Conservation (phyloP, 495 filamentous ascomycete species). For the Cercophora newfieldiana region DNA sequence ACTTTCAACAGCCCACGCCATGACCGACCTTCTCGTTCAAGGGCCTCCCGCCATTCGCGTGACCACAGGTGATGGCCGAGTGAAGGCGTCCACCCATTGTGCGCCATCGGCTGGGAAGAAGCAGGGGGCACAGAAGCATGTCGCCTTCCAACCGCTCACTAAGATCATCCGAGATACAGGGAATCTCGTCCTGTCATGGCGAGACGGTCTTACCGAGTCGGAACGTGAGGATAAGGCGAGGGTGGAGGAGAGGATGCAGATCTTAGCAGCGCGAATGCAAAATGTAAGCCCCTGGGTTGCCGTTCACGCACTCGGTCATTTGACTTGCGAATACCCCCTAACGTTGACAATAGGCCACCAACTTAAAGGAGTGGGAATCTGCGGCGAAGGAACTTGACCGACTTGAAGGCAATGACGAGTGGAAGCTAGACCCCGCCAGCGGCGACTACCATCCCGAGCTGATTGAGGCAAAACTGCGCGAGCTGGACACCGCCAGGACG, state of each 20-base stretch:
- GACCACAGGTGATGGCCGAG: constrained; percentile 11
- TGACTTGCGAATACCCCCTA: neutral
- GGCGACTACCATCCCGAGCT: constrained; percentile 70
- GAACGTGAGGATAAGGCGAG: constrained; percentile 52
- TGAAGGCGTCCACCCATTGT: constrained; percentile 1
- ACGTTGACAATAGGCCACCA: constrained; percentile 52
- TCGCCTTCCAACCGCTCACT: constrained; percentile 21
- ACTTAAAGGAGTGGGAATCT: constrained; percentile 62
- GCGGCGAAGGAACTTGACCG: constrained; percentile 77
- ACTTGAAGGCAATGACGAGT: constrained; percentile 76
- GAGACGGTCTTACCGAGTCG: constrained; percentile 57
- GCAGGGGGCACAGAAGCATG: constrained; percentile 11
- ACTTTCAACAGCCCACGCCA: constrained; percentile 3
- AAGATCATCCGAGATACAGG: constrained; percentile 35
- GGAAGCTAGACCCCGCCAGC: constrained; percentile 63
- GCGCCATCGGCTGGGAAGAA: constrained; percentile 17
- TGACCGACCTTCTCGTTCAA: constrained; percentile 31
- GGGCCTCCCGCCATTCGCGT: constrained; percentile 19
- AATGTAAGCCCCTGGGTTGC: constrained; percentile 45
- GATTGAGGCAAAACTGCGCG: constrained; percentile 65
- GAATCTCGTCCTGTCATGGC: constrained; percentile 50
- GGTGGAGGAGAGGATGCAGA: constrained; percentile 60
- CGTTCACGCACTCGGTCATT: neutral
- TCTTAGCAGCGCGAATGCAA: constrained; percentile 62
- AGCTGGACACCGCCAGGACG: constrained; percentile 73